These are phyloP conservation scores for Simmondsia chinensis DNA, from an alignment of 148 eudicot species.

Conservation along the genomic window DNA sequence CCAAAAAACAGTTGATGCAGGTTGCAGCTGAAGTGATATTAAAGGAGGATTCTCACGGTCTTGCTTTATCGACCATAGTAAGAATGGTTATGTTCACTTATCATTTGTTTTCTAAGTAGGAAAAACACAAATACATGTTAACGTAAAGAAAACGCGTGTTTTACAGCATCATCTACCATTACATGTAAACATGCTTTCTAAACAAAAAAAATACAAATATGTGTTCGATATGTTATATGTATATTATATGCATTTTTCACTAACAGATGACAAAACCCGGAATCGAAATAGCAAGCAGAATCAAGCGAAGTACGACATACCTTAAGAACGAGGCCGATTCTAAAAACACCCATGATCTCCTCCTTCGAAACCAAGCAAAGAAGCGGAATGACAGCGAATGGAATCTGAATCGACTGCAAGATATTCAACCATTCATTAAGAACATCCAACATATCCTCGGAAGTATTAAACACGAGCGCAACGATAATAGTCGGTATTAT, in stretches of 20 bases:
- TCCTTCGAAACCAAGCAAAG: constrained; percentile 88
- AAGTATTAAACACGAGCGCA: constrained; percentile 71
- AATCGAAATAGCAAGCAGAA: constrained; percentile 2
- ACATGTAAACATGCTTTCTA: too few relatives aligned
- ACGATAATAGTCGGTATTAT: constrained; percentile 86
- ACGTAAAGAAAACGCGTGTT: not conserved
- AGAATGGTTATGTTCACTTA: too few relatives aligned
- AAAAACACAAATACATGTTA: not conserved
- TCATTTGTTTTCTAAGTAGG: not conserved
- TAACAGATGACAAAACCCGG: not conserved
- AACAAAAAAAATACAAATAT: too few relatives aligned
- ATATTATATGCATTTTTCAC: too few relatives aligned
- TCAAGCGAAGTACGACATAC: constrained; percentile 22
- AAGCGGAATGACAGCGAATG: constrained; percentile 94
- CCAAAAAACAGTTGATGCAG: not conserved
- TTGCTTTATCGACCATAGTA: not conserved
- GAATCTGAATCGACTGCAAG: constrained; percentile 89
- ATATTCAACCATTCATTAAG: constrained; percentile 95
- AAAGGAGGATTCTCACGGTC: not conserved
- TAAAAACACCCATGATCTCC: constrained; percentile 85
- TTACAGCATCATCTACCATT: too few relatives aligned
- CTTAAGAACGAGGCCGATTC: constrained; percentile 68
- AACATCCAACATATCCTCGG: constrained; percentile 63
- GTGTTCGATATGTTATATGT: too few relatives aligned
- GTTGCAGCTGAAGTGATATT: not conserved